These are phyloP conservation scores for Rhizopogon hawkerae DNA, from an alignment of 1,284 basidiomycete genomes.

Conservation along the genomic window DNA sequence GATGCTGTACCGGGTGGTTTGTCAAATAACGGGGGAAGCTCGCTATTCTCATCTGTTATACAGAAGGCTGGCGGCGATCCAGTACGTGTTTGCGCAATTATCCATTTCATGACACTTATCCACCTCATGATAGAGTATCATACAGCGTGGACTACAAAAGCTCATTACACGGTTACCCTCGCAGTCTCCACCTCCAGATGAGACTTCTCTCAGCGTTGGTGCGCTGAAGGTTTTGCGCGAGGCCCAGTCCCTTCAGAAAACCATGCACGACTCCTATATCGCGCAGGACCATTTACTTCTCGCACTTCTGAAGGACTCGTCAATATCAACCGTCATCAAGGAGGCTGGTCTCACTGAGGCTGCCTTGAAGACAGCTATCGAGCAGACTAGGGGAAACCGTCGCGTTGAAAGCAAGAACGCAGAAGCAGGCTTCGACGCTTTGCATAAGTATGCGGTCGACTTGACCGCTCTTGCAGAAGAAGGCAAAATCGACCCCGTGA, in stretches of 20 bases:
- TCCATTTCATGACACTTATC: slow-evolving; percentile 25
- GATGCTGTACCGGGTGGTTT: slow-evolving; percentile 28
- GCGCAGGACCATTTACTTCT: slow-evolving; percentile 83
- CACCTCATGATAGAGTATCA: slow-evolving; percentile 32
- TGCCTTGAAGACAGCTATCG: slow-evolving; percentile 70
- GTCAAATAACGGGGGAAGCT: slow-evolving; percentile 23
- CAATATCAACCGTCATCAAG: slow-evolving; percentile 61
- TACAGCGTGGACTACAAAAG: slow-evolving; percentile 62
- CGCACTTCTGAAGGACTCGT: slow-evolving; percentile 58
- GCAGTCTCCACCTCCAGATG: slow-evolving; percentile 80
- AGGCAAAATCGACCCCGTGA: slow-evolving; percentile 90
- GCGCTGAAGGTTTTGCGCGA: slow-evolving; percentile 68
- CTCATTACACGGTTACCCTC: slow-evolving; percentile 70
- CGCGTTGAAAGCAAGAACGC: slow-evolving; percentile 76
- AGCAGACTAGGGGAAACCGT: slow-evolving; percentile 73
- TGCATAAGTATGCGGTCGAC: slow-evolving; percentile 80
- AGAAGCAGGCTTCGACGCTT: slow-evolving; percentile 81
- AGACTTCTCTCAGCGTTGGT: slow-evolving; percentile 57
- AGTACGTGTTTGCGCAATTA: slow-evolving; percentile 33
- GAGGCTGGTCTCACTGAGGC: slow-evolving; percentile 68
- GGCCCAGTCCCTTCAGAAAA: slow-evolving; percentile 76
- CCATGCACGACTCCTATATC: slow-evolving; percentile 89
- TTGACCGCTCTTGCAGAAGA: slow-evolving; percentile 81
- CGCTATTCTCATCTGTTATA: slow-evolving; percentile 70
- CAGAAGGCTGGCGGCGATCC: slow-evolving; percentile 72